These are phyloP conservation scores for Graphiopsis chlorocephala DNA, from an alignment of 2,329 filamentous ascomycete genomes.

Conservation along the genomic window DNA sequence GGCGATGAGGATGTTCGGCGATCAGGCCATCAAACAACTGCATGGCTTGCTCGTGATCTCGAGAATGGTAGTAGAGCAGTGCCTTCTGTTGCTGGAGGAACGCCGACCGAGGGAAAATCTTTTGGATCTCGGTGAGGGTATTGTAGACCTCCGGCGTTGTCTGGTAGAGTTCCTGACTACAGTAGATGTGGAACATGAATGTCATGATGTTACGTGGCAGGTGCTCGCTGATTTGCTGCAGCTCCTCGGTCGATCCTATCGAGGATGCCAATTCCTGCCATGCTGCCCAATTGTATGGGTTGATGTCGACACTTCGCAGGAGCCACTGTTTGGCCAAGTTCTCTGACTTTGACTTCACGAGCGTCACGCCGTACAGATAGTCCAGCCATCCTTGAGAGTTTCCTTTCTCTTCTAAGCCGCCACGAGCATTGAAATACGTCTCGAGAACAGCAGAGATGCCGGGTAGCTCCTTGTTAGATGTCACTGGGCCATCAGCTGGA, in stretches of 20 bases:
- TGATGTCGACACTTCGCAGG: constrained; percentile 81
- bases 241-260: constrained; percentile 75
- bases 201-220: constrained; percentile 89
- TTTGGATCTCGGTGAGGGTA: constrained; percentile 72
- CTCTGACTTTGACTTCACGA: constrained; percentile 89
- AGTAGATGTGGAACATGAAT: constrained; percentile 89
- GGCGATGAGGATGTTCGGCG: constrained; percentile 63
- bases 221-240: constrained; percentile 53
- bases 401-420: constrained; percentile 30
- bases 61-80: constrained; percentile 84
- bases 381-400: constrained; percentile 83
- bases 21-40: constrained; percentile 53
- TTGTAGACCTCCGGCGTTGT: constrained; percentile 71
- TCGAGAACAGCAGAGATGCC: constrained; percentile 73
- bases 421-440: constrained; percentile 71
- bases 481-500: constrained; percentile 81
- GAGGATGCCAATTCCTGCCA: constrained; percentile 90
- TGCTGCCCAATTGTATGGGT: constrained; percentile 94
- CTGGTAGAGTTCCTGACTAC: constrained; percentile 88
- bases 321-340: constrained; percentile 80
- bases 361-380: constrained; percentile 84
- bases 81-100: constrained; percentile 90
- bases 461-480: constrained; percentile 79
- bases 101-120: constrained; percentile 81
- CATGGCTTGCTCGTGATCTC: constrained; percentile 64